Evolutionary conservation across 73 alveolate genomes (phyloP).

Genomic region (Blepharisma stoltei): DNA sequence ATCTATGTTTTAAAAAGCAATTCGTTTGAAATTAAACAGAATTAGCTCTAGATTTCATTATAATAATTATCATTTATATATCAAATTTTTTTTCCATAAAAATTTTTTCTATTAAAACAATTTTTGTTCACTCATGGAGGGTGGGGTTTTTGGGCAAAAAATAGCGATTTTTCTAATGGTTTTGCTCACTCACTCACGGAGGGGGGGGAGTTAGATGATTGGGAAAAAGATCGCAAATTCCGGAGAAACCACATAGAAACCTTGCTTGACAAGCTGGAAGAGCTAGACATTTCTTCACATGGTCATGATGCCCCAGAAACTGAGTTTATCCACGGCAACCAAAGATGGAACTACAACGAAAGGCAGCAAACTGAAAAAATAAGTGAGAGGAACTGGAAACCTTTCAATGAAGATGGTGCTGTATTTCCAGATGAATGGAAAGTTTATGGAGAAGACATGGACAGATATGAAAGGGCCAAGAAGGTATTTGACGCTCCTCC

Average conservation of each 20-base stretch:
- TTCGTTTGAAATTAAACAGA: no score
- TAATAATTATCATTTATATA: no score
- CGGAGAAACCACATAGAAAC: background rate
- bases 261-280: conserved; percentile 14
- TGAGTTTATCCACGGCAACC: conserved; percentile 37
- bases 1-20: no score
- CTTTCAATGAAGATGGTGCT: conserved; percentile 54
- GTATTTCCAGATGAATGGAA: conserved; percentile 63
- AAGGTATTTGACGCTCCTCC: conserved; percentile 38
- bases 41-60: no score
- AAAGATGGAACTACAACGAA: conserved; percentile 20
- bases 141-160: no score
- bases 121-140: no score
- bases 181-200: no score
- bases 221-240: conserved; percentile 7
- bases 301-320: conserved; percentile 48
- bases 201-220: no score
- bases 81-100: no score
- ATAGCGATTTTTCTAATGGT: no score
- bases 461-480: conserved; percentile 51
- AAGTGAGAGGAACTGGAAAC: conserved; percentile 36
- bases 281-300: conserved; percentile 23
- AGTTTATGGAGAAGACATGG: conserved; percentile 54
- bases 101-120: no score
- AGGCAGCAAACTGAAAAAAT: conserved; percentile 34